Percentiles rank a stretch among this genome's conserved stretches.
Conservation (phyloP, 208 protist genomes). For the Acanthamoeba healyi region DNA sequence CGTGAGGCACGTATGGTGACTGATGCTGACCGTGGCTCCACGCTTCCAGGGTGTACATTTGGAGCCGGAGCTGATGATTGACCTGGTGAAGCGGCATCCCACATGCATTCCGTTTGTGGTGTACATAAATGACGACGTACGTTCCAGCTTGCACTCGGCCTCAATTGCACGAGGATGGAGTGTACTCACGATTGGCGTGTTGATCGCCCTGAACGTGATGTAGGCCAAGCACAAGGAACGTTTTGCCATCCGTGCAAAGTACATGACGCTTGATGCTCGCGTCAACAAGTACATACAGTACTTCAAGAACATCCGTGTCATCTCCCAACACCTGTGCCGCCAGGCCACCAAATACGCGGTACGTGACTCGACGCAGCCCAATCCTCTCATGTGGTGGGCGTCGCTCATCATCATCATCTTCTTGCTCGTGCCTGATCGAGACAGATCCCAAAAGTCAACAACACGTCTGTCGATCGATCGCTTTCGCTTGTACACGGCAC, state of each 20-base stretch:
- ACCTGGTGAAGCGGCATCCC: constrained; percentile 86
- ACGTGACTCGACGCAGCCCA: background rate
- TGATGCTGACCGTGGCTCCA: background rate
- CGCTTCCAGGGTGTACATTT: constrained; percentile 87
- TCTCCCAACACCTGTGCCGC: constrained; percentile 91
- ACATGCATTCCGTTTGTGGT: constrained; percentile 91
- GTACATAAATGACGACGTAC: constrained; percentile 91
- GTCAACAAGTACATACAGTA: constrained; percentile 94
- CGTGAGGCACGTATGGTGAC: too few species aligned
- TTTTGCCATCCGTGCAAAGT: constrained; percentile 93
- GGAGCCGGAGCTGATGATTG: constrained; percentile 83
- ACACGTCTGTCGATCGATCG: constrained; percentile 94
- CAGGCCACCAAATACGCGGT: constrained; percentile 82
- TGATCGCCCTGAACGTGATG: too few species aligned
- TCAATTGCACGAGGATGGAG: background rate
- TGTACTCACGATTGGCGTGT: background rate
- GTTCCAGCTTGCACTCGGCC: background rate
- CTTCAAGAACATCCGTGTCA: constrained; percentile 93
- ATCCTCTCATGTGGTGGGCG: background rate
- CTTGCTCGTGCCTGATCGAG: background rate
- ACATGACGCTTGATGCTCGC: constrained; percentile 92
- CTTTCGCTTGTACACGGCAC: constrained; percentile 90
- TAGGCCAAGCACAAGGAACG: constrained; percentile 92
- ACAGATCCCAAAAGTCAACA: constrained; percentile 91
- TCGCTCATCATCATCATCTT: background rate